Base-by-base conservation (phyloP, 1,284 basidiomycete species). In the Apiotrichum domesticum region DNA sequence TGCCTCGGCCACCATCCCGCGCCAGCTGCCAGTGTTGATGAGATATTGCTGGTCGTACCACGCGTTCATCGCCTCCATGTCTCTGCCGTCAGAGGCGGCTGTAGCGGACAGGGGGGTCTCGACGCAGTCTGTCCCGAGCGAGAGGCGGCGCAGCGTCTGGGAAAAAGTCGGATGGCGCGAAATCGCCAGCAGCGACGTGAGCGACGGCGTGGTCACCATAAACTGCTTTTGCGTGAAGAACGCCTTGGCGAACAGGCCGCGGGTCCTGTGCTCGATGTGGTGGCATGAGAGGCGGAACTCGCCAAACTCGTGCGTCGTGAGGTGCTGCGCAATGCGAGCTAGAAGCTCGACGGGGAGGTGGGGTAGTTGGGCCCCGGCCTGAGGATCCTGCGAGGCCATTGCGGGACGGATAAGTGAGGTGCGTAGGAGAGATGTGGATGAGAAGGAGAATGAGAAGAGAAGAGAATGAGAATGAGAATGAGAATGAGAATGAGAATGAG, bases 181-280 rank as follows among this genome's bases (percentile, higher is more conserved):
- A 15, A 63, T 63, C 32, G 47, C 55, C 32, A 51, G 37, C 32
- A 63, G 58, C 10, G 53, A 37, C 5, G 52, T 21, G 5, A 63
- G 44, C 8, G 53, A 56, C 8, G 39, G 35, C 3, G 47, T 51
- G 3, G 54, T 35, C 33, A 63, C 41, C 58, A 63, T 59, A 32
- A 63, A 59, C 53, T 63, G 61, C 37, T 54, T 52, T 37, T 58
- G 55, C 47, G 41, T 40, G 44, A 63, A 59, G 50, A 59, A 59
- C 41, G 57, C 58, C 43, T 48, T 39, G 2, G 55, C 44, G 34
- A 57, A 63, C 4, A 35, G 29, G 6, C 42, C 11, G 37, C 48
- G 44, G 33, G 57, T 35, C 51, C 53, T 56, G 37, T 32, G 39
- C 48, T 57, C 55, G 37, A 63, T 15, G 14, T 48, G 29, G 47